A percentile compares a stretch with the other conserved stretches of the same genome.
phyloP scores from a whole-genome alignment of 345 rosid species.

The Aquilaria malaccensis region DNA sequence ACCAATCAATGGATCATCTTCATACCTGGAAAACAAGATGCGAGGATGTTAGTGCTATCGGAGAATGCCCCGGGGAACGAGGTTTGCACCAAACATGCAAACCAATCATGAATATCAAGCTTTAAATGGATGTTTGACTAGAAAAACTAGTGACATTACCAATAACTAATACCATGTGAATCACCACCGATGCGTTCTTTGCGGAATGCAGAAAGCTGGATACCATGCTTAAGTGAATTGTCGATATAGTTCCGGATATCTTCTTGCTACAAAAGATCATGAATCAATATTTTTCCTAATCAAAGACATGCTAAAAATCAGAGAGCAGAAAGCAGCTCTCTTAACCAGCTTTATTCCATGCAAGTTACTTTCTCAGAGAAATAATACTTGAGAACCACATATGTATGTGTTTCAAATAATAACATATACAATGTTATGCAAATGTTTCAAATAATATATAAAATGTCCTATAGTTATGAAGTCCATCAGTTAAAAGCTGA shows the following conservation, averaged over 20 bases:
- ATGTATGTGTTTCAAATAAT: too few relatives aligned
- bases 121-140: conserved; percentile 2
- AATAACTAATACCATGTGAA: conserved; percentile 85
- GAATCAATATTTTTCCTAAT: not conserved
- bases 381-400: too few relatives aligned
- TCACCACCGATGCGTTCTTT: conserved; percentile 96
- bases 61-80: too few relatives aligned
- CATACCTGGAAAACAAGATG: conserved; percentile 63
- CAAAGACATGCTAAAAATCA: too few relatives aligned
- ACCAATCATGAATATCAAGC: not conserved
- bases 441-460: too few relatives aligned
- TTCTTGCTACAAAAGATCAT: conserved; percentile 72
- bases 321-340: not conserved
- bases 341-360: conserved; percentile 1
- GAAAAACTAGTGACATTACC: conserved; percentile 38
- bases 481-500: too few relatives aligned
- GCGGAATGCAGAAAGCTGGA: conserved; percentile 74
- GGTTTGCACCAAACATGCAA: too few relatives aligned
- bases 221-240: conserved; percentile 77
- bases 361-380: too few relatives aligned
- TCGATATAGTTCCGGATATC: conserved; percentile 90
- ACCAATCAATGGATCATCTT: conserved; percentile 87
- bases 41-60: conserved; percentile 7
- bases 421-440: too few relatives aligned
- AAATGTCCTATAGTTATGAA: too few relatives aligned